These are phyloP conservation scores for Hygrophoropsis aurantiaca DNA, from an alignment of 768 basidiomycete species.

Conservation along the genomic window DNA sequence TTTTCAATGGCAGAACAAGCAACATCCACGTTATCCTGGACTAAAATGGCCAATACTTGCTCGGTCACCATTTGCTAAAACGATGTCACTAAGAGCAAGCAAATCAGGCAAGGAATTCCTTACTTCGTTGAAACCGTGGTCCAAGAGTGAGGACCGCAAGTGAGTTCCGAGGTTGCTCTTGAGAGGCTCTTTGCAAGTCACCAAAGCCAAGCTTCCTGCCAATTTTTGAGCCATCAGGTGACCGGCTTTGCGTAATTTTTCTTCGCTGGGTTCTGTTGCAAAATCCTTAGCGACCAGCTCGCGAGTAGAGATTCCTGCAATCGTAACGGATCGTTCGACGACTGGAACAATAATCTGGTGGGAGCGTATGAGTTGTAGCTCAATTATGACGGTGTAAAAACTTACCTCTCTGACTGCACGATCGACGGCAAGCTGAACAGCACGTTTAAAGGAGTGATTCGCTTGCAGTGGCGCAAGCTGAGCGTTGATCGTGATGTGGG, in stretches of 20 bases:
- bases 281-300: slow-evolving; percentile 97
- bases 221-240: slow-evolving; percentile 97
- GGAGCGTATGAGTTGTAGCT: slow-evolving; percentile 1
- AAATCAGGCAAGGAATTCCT: slow-evolving; percentile 10
- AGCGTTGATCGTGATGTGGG: slow-evolving; percentile 73
- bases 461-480: slow-evolving; percentile 73
- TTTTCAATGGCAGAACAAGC: slow-evolving; percentile 95
- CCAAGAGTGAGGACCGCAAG: slow-evolving; percentile 76
- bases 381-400: not conserved
- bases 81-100: slow-evolving; percentile 7
- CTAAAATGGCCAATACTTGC: slow-evolving; percentile 73
- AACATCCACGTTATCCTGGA: slow-evolving; percentile 89
- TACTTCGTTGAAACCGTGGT: slow-evolving; percentile 90
- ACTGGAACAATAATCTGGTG: slow-evolving; percentile 90
- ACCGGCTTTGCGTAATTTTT: slow-evolving; percentile 86
- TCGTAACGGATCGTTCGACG: slow-evolving; percentile 96
- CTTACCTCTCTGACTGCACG: slow-evolving; percentile 90
- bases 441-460: slow-evolving; percentile 86
- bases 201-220: slow-evolving; percentile 92
- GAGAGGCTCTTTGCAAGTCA: slow-evolving; percentile 97
- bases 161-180: slow-evolving; percentile 89
- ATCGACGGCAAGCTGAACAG: slow-evolving; percentile 88
- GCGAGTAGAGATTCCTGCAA: slow-evolving; percentile 95
- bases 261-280: slow-evolving; percentile 87
- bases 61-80: slow-evolving; percentile 73